A percentile compares a stretch with the other conserved stretches of the same genome.
phyloP scores from a whole-genome alignment of 805 yeast genomes.

The Wickerhamiella azyma region DNA sequence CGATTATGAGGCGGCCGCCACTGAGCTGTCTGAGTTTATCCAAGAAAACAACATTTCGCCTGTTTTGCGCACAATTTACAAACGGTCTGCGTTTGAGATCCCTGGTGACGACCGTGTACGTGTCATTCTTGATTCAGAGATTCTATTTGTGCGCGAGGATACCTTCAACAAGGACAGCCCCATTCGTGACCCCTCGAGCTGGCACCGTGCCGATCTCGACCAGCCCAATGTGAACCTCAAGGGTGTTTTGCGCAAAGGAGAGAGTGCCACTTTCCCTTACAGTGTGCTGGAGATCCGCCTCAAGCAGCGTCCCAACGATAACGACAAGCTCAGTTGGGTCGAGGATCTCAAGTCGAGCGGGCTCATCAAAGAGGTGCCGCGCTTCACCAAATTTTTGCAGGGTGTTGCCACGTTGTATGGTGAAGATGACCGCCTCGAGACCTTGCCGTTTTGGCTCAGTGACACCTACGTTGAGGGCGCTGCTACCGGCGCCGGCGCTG shows the following conservation, averaged over 20 bases:
- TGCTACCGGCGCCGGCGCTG: conserved; percentile 38
- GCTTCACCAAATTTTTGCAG: conserved; percentile 83
- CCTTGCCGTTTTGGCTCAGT: conserved; percentile 88
- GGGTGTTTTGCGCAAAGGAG: conserved; percentile 70
- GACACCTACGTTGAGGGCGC: conserved; percentile 69
- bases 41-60: conserved; percentile 62
- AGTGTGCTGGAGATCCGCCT: conserved; percentile 73
- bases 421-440: conserved; percentile 82
- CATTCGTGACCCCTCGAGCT: conserved; percentile 69
- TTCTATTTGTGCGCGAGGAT: conserved; percentile 80
- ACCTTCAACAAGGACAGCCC: conserved; percentile 74
- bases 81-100: conserved; percentile 91
- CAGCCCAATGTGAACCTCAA: conserved; percentile 53
- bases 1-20: conserved; percentile 40
- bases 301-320: conserved; percentile 30
- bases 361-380: conserved; percentile 85
- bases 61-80: conserved; percentile 69
- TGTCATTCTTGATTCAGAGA: conserved; percentile 79
- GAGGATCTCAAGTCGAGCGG: conserved; percentile 72
- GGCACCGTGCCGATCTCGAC: conserved; percentile 93
- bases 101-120: conserved; percentile 94
- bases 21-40: conserved; percentile 50
- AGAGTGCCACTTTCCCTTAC: conserved; percentile 62
- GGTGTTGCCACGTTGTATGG: conserved; percentile 80
- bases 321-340: conserved; percentile 45